Base-by-base conservation (phyloP, 495 filamentous ascomycete genomes). In the Chlorociboria aeruginascens region DNA sequence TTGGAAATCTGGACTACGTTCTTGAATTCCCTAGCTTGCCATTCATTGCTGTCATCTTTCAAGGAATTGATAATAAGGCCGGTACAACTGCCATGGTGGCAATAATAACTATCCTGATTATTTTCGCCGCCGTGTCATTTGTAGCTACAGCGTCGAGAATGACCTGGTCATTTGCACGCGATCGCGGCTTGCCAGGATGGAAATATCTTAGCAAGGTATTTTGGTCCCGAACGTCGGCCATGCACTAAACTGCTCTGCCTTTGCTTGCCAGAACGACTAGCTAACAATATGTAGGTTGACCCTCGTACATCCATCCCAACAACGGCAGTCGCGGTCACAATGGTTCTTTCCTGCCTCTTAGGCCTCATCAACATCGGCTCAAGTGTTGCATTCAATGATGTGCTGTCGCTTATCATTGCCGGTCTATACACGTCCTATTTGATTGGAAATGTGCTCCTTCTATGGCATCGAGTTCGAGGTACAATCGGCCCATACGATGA, bases 341-440 rank as follows among this genome's bases (percentile, higher is more conserved):
- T 36, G 66, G 67, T 8, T 63, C 70, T 74, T 38, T 67, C 76
- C n/a, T 66, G 71, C 45, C 57, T 79, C 25, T 64, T 85, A 1
- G 76, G 74, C 0, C 62, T 79, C 25, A 78, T 83, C 60, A 79
- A 78, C 52, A 70, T 83, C 47, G 78, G 76, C 10, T 77, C 72
- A 0, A 50, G 64, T 3, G 64, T 69, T 3, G 78, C 77, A 6
- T 71, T 82, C 55, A 74, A 76, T 55, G 71, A 71, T 17, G 67
- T 81, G 32, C 61, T 73, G 35, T 74, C 75, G 54, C 51, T 74
- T 54, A 32, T 67, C 58, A 50, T 76, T 60, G 43, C 42, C 45
- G 46, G 55, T 43, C 44, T 77, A 55, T 40, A 68, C 58, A 48
- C 71, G 60, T 51, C 76, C 56, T 48, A 77, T 67, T 40, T 75